A percentile compares a stretch with the other conserved stretches of the same genome.
Evolutionary conservation across 2,329 filamentous ascomycete species (phyloP).

Genomic region (Cladosporium sp.): DNA sequence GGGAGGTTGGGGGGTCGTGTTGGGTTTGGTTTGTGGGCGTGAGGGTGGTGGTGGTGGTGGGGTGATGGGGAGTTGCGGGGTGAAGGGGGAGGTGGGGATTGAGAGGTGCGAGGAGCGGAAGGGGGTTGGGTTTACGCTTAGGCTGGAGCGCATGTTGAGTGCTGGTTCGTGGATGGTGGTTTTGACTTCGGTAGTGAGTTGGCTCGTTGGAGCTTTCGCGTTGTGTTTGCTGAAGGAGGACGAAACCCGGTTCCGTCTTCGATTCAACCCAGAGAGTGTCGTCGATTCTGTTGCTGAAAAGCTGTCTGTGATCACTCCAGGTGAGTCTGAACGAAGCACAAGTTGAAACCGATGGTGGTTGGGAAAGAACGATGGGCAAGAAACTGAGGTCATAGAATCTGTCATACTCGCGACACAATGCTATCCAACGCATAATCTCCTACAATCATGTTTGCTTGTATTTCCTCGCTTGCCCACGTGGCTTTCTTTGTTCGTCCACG

Average conservation of each 20-base stretch:
- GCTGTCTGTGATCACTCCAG: background rate
- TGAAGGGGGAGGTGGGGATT: slow-evolving; percentile 25
- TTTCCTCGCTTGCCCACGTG: slow-evolving; percentile 5
- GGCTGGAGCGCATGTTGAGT: slow-evolving; percentile 23
- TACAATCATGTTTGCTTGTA: background rate
- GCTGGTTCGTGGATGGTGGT: background rate
- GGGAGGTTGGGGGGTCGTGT: background rate
- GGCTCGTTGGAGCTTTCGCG: background rate
- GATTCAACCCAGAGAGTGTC: background rate
- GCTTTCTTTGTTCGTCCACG: slow-evolving; percentile 1
- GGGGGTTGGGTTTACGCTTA: slow-evolving; percentile 33
- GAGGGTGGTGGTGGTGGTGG: slow-evolving; percentile 13
- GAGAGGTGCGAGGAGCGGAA: slow-evolving; percentile 40
- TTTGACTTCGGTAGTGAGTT: background rate
- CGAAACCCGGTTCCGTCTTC: slow-evolving; percentile 3
- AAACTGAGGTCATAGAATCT: background rate
- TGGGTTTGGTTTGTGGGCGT: background rate
- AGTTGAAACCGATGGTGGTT: background rate
- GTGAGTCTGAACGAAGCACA: background rate
- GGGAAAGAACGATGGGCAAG: background rate
- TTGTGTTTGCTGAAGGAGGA: background rate
- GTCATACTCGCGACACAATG: slow-evolving; percentile 3
- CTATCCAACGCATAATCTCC: slow-evolving; percentile 15
- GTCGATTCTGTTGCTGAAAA: background rate
- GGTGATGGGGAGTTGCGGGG: slow-evolving; percentile 17